Evolutionary conservation across 2,329 filamentous ascomycete genomes (phyloP).

Genomic region (Amylocarpus encephaloides): DNA sequence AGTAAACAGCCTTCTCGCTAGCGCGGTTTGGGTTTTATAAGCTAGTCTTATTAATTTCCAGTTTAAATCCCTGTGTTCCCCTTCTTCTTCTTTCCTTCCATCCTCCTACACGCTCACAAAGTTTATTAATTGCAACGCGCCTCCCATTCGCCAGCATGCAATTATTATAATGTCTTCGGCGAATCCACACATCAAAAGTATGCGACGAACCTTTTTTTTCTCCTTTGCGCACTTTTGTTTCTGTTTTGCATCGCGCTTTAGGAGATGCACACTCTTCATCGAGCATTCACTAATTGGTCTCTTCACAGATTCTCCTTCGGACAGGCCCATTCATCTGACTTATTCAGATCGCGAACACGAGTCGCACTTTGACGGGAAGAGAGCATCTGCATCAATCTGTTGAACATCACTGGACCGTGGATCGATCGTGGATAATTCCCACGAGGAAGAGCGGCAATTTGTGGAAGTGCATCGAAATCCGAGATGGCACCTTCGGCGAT

Average conservation of each 20-base stretch:
- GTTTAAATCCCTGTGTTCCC: conserved; percentile 10
- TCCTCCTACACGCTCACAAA: background rate
- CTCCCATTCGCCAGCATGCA: conserved; percentile 4
- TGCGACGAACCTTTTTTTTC: conserved; percentile 1
- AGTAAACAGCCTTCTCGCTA: conserved; percentile 7
- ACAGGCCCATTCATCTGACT: too few species aligned
- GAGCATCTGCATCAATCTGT: too few species aligned
- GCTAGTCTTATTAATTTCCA: conserved; percentile 11
- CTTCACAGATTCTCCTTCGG: background rate
- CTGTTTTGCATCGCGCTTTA: background rate
- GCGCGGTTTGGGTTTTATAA: conserved; percentile 14
- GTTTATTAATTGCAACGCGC: conserved; percentile 1
- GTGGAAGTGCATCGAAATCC: too few species aligned
- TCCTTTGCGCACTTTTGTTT: background rate
- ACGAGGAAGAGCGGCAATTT: too few species aligned
- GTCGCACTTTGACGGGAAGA: too few species aligned
- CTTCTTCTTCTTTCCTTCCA: background rate
- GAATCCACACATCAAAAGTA: background rate
- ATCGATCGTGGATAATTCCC: too few species aligned
- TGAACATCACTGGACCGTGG: too few species aligned
- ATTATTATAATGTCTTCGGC: background rate
- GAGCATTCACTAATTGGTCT: background rate
- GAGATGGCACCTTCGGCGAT: too few species aligned
- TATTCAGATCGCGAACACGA: too few species aligned
- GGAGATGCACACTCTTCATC: background rate